phyloP scores from a whole-genome alignment of 1,284 basidiomycete genomes.

The Coniferiporia weirii region DNA sequence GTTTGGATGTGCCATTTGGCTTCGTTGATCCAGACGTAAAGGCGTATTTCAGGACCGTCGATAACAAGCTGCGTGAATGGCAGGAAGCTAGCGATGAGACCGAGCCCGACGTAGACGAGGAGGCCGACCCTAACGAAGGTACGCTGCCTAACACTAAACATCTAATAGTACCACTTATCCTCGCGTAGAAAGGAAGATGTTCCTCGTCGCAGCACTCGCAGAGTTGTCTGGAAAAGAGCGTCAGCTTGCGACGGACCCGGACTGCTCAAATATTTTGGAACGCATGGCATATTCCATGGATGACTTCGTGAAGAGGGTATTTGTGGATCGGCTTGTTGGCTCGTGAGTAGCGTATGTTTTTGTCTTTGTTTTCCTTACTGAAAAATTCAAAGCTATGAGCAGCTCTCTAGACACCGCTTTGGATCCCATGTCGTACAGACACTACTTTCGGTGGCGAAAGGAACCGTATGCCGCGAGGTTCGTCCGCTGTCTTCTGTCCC shows the following conservation, averaged over 20 bases:
- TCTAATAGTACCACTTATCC: not conserved
- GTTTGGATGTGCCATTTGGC: slow-evolving; percentile 80
- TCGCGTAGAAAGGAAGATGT: slow-evolving; percentile 67
- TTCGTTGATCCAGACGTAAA: slow-evolving; percentile 84
- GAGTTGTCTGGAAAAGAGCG: slow-evolving; percentile 86
- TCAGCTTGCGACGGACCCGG: slow-evolving; percentile 85
- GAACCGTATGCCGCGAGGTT: slow-evolving; percentile 81
- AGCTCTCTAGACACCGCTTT: slow-evolving; percentile 75
- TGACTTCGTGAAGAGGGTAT: slow-evolving; percentile 85
- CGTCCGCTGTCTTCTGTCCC: slow-evolving; percentile 19
- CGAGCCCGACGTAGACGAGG: slow-evolving; percentile 39
- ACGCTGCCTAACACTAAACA: slow-evolving; percentile 23
- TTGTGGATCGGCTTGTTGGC: slow-evolving; percentile 79
- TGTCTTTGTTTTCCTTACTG: slow-evolving; percentile 7
- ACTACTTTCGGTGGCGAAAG: slow-evolving; percentile 65
- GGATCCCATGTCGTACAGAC: slow-evolving; percentile 93
- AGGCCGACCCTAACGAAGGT: slow-evolving; percentile 74
- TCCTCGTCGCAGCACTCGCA: slow-evolving; percentile 77
- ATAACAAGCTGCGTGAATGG: slow-evolving; percentile 83
- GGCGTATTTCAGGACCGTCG: slow-evolving; percentile 85
- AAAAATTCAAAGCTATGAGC: slow-evolving; percentile 47
- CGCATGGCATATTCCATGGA: slow-evolving; percentile 89
- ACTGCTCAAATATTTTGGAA: slow-evolving; percentile 85
- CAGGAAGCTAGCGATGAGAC: slow-evolving; percentile 44
- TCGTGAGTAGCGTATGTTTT: slow-evolving; percentile 53